Evolutionary conservation across 345 rosid species (phyloP).

Genomic region (Lepidium africanum): DNA sequence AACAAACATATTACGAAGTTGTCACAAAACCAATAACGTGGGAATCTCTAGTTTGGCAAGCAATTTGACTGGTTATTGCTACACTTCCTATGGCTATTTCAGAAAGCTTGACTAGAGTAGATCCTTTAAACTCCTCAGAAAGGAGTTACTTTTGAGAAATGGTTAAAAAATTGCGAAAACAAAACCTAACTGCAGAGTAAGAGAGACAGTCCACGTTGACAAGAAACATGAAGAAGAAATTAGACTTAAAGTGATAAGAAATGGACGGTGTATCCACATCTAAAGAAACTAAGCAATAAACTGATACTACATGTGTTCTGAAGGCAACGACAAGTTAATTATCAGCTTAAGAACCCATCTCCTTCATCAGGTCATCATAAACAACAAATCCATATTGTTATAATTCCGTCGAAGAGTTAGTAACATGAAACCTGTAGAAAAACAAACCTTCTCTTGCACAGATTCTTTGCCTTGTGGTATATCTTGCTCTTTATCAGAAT

Average conservation of each 20-base stretch:
- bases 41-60: too few species aligned
- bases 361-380: neutral
- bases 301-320: neutral
- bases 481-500: slow-evolving; percentile 33
- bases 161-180: neutral
- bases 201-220: neutral
- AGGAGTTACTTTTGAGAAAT: neutral
- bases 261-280: neutral
- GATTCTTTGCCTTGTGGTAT: slow-evolving; percentile 38
- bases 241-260: neutral
- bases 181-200: neutral
- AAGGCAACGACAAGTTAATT: neutral
- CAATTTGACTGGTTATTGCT: neutral
- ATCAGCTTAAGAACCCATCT: neutral
- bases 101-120: neutral
- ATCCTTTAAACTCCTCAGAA: neutral
- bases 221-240: neutral
- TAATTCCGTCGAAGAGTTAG: neutral
- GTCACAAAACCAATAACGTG: neutral
- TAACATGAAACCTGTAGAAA: neutral
- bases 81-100: neutral
- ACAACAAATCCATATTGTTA: neutral
- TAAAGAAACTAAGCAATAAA: neutral
- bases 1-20: neutral
- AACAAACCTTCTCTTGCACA: slow-evolving; percentile 59